phyloP scores from a whole-genome alignment of 2,329 filamentous ascomycete genomes.

The Aspergillus brunneoviolaceus region DNA sequence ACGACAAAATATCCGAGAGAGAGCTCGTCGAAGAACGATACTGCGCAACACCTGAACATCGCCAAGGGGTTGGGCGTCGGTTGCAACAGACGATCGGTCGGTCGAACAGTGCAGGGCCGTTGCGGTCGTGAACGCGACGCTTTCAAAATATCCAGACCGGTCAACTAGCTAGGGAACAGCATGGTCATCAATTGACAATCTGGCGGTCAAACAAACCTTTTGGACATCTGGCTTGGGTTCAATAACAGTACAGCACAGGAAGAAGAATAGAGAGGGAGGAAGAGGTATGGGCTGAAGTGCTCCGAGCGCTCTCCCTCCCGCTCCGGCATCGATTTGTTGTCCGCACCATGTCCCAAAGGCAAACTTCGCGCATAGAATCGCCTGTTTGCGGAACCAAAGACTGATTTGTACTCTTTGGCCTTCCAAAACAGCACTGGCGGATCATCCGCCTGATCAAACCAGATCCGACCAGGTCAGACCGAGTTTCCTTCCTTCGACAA shows the following conservation, averaged over 20 bases:
- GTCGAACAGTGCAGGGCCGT: background rate
- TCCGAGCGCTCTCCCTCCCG: background rate
- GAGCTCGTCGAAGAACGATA: background rate
- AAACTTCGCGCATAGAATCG: background rate
- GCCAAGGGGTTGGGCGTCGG: background rate
- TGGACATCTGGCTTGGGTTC: background rate
- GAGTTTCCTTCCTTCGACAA: background rate
- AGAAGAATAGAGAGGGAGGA: background rate
- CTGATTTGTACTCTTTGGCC: background rate
- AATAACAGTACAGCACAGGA: background rate
- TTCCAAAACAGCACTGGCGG: background rate
- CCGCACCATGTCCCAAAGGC: background rate
- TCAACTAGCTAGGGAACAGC: background rate
- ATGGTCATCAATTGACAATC: background rate
- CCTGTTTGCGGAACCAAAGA: background rate
- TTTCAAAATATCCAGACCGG: background rate
- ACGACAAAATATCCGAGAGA: background rate
- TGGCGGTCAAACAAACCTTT: background rate
- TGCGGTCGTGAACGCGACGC: background rate
- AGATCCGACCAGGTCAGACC: background rate
- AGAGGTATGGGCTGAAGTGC: background rate
- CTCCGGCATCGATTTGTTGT: background rate
- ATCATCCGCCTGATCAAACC: conserved; percentile 3
- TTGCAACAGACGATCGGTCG: background rate
- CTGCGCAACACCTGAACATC: background rate